These are phyloP conservation scores for Zizania latifolia DNA, from an alignment of 176 grass and related monocot species.

Conservation along the genomic window DNA sequence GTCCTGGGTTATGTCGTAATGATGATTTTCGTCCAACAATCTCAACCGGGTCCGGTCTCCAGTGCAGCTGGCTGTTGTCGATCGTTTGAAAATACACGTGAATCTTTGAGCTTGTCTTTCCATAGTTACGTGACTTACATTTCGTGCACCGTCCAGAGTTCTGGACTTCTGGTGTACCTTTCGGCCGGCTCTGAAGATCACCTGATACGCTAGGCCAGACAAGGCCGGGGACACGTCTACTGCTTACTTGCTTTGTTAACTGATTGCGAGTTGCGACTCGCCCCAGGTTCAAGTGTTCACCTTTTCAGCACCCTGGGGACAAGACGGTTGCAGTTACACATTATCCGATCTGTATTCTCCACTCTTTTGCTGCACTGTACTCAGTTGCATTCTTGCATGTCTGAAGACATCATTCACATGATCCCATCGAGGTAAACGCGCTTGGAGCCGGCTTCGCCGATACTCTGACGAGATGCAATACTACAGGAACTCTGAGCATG, in stretches of 20 bases:
- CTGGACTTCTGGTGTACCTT: not conserved
- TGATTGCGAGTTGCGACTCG: not conserved
- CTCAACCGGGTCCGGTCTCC: not conserved
- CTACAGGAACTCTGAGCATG: too few species aligned
- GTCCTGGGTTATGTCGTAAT: constrained; percentile 17
- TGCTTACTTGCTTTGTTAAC: not conserved
- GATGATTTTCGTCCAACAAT: constrained; percentile 5
- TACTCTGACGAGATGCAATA: too few species aligned
- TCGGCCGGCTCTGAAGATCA: not conserved
- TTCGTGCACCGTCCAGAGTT: not conserved
- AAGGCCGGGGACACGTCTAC: not conserved
- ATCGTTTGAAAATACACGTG: not conserved
- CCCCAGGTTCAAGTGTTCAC: not conserved
- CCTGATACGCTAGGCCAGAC: not conserved
- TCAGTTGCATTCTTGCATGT: not conserved
- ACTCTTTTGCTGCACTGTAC: not conserved
- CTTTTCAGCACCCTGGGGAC: not conserved
- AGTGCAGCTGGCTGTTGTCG: not conserved
- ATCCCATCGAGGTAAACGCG: too few species aligned
- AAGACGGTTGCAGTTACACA: not conserved
- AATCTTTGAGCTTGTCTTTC: not conserved
- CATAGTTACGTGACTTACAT: too few species aligned
- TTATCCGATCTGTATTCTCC: not conserved
- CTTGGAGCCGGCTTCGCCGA: too few species aligned
- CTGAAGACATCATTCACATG: not conserved